Conservation (phyloP, 805 yeast genomes). For the Maudiozyma saulgeensis region DNA sequence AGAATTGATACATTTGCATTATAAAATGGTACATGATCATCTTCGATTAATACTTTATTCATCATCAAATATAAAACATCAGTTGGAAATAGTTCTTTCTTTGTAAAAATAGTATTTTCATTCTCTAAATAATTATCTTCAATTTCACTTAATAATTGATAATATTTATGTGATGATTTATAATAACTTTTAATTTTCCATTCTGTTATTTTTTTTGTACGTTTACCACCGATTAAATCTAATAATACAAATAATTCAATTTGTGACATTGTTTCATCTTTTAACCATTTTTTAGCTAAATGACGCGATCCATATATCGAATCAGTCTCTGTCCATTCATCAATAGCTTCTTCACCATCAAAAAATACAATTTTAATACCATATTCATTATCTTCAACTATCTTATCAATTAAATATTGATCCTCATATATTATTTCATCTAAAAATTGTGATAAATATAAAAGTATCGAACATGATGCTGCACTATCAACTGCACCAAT, state of each 20-base stretch:
- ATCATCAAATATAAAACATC: constrained; percentile 7
- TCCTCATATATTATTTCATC: constrained; percentile 11
- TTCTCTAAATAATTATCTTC: constrained; percentile 20
- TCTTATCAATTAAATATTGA: constrained; percentile 1
- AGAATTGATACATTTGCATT: constrained; percentile 38
- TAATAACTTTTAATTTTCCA: constrained; percentile 32
- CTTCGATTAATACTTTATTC: constrained; percentile 22
- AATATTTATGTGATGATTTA: constrained; percentile 31
- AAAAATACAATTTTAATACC: constrained; percentile 45
- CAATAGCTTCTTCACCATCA: constrained; percentile 56
- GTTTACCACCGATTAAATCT: constrained; percentile 40
- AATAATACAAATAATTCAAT: constrained; percentile 41
- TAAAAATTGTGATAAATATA: constrained; percentile 34
- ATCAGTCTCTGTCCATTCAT: constrained; percentile 41
- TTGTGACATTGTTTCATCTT: constrained; percentile 18
- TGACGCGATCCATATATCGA: constrained; percentile 50
- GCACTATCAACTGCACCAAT: constrained; percentile 55
- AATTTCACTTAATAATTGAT: constrained; percentile 29
- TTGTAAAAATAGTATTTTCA: neutral
- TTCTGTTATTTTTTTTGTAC: constrained; percentile 17
- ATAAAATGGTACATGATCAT: constrained; percentile 48
- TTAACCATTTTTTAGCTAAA: constrained; percentile 34
- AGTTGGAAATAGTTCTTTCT: constrained; percentile 8
- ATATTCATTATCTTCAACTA: neutral
- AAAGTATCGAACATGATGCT: constrained; percentile 43